phyloP scores from a whole-genome alignment of 257 asterid genomes.

The Mitragyna speciosa region DNA sequence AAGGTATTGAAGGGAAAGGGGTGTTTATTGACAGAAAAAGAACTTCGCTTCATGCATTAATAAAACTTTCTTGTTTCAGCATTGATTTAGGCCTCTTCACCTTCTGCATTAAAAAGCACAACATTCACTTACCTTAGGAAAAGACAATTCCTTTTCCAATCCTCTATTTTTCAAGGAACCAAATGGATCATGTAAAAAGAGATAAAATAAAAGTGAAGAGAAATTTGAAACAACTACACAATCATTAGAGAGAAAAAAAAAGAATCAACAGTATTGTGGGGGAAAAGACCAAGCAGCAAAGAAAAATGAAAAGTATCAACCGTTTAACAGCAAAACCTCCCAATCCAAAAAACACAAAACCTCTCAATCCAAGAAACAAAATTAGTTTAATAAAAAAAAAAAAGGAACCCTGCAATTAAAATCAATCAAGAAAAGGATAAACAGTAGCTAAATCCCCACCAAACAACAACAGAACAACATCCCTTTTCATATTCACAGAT shows the following conservation, averaged over 20 bases:
- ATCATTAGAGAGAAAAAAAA: neutral
- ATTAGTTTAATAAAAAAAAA: neutral
- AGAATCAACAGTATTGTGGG: neutral
- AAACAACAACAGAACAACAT: neutral
- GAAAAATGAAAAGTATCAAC: neutral
- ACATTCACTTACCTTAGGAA: neutral
- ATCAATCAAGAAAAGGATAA: neutral
- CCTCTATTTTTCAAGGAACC: neutral
- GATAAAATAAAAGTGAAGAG: neutral
- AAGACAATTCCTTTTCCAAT: neutral
- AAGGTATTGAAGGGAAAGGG: neutral
- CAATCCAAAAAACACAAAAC: no score
- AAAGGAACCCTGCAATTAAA: neutral
- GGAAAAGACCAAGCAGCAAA: neutral
- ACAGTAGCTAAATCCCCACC: neutral
- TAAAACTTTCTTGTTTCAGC: neutral
- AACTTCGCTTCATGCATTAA: neutral
- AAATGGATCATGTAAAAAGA: neutral
- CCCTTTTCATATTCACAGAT: conserved; percentile 4
- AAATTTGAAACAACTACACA: neutral
- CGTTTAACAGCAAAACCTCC: conserved; percentile 1
- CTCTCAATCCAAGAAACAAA: no score
- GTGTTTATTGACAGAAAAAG: neutral
- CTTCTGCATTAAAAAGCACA: neutral
- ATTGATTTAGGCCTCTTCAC: neutral